These are phyloP conservation scores for Akanthomyces muscarius DNA, from an alignment of 2,329 filamentous ascomycete genomes.

Conservation along the genomic window DNA sequence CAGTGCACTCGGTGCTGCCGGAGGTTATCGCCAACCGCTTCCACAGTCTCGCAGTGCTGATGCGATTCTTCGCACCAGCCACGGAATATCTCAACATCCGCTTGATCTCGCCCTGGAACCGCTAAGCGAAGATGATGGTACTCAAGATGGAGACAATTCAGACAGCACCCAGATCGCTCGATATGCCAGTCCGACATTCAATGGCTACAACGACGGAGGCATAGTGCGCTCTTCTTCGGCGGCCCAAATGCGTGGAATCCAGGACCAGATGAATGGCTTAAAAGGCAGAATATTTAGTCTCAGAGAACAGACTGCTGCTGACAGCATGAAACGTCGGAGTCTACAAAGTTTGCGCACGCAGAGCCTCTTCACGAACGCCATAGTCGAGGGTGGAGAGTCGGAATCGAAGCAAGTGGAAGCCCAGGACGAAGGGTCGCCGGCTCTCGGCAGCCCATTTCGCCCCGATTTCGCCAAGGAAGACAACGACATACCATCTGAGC, in stretches of 20 bases:
- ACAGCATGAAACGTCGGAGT: slow-evolving; percentile 73
- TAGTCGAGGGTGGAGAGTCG: slow-evolving; percentile 28
- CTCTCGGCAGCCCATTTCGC: slow-evolving; percentile 16
- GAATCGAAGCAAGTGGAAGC: slow-evolving; percentile 21
- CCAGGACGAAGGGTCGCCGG: slow-evolving; percentile 18
- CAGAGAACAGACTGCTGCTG: slow-evolving; percentile 72
- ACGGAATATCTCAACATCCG: slow-evolving; percentile 37
- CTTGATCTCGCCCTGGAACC: slow-evolving; percentile 47
- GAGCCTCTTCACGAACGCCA: slow-evolving; percentile 73
- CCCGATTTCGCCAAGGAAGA: slow-evolving; percentile 14
- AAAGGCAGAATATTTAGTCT: slow-evolving; percentile 80
- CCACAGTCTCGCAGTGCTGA: slow-evolving; percentile 43
- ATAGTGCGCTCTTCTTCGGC: slow-evolving; percentile 66
- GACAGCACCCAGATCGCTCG: slow-evolving; percentile 33
- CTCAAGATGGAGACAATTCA: slow-evolving; percentile 28
- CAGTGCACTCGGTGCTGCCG: slow-evolving; percentile 59
- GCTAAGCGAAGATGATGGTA: slow-evolving; percentile 50
- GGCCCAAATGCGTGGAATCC: slow-evolving; percentile 68
- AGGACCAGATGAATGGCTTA: slow-evolving; percentile 79
- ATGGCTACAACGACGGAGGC: slow-evolving; percentile 41
- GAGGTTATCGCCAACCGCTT: slow-evolving; percentile 52
- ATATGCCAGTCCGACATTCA: slow-evolving; percentile 43
- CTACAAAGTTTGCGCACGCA: slow-evolving; percentile 70
- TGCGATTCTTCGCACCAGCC: slow-evolving; percentile 31
- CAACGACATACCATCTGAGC: slow-evolving; percentile 7